A percentile compares a stretch with the other conserved stretches of the same genome.
These are phyloP conservation scores for Arachnomyces sp. DNA, from an alignment of 2,329 filamentous ascomycete genomes.

Conservation along the genomic window DNA sequence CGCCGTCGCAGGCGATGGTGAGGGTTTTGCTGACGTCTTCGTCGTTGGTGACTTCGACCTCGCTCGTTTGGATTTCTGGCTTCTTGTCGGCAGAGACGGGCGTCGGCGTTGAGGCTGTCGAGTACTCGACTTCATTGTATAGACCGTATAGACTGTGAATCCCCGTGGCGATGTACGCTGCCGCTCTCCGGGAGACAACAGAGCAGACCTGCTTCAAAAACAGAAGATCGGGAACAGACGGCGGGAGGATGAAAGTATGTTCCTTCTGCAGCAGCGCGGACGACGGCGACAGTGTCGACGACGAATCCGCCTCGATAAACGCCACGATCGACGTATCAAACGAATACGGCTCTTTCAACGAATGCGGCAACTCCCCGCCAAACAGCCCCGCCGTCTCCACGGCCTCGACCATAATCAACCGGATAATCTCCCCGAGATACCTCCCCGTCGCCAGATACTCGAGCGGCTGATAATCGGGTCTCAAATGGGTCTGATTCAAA, in stretches of 20 bases:
- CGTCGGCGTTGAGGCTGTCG: slow-evolving; percentile 7
- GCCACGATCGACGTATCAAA: slow-evolving; percentile 55
- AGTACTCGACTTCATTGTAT: slow-evolving; percentile 43
- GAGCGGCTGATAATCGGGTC: slow-evolving; percentile 58
- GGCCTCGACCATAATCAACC: slow-evolving; percentile 54
- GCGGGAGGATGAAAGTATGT: slow-evolving; percentile 41
- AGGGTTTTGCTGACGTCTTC: slow-evolving; percentile 27
- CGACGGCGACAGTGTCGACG: slow-evolving; percentile 29
- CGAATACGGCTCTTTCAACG: slow-evolving; percentile 49
- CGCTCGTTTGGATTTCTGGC: background rate
- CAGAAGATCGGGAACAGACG: slow-evolving; percentile 43
- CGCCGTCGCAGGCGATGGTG: slow-evolving; percentile 46
- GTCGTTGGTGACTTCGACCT: slow-evolving; percentile 24
- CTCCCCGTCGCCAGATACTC: slow-evolving; percentile 58
- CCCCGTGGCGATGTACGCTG: slow-evolving; percentile 55
- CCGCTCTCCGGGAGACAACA: slow-evolving; percentile 51
- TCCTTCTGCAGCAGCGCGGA: slow-evolving; percentile 43
- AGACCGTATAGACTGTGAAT: slow-evolving; percentile 57
- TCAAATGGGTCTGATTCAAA: slow-evolving; percentile 49
- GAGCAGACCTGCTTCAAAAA: slow-evolving; percentile 49
- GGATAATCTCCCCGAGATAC: slow-evolving; percentile 57
- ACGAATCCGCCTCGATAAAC: slow-evolving; percentile 45
- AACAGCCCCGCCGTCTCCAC: slow-evolving; percentile 51
- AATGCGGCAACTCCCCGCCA: slow-evolving; percentile 48
- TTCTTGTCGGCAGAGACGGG: background rate